Evolutionary conservation across 1,139 yeast genomes (phyloP), one percentile per base, ranked within the genome.

Genomic region (Torulaspora globosa): DNA sequence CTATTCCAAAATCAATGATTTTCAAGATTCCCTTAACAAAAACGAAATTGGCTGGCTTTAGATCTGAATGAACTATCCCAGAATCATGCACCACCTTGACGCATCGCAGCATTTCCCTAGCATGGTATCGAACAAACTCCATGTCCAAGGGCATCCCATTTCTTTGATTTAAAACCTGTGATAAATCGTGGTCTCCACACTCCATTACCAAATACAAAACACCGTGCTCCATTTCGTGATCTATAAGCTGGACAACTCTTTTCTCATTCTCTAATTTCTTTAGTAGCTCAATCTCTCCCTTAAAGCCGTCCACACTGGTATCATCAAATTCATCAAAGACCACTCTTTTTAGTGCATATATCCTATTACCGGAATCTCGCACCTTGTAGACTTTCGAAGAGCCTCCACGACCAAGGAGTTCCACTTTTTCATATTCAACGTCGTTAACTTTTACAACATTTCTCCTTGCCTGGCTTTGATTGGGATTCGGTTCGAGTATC

Each of bases 1-100:
- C 95, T 49, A 92, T 92, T 15, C 98, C 98, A 72, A 92, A 92
- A 67, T 92, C 98, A 50, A 92, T 92, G 43, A 92, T 80, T 59
- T 92, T 92, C 55, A 92, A 70, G 45, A 79, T 73, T 0, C 97
- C 97, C 56, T 80, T 78, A 9, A 92, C 96, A 58, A 90, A 80
- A 38, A 92, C 73, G 65, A 92, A 92, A 62, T 92, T 92, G 0
- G 97, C 97, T 0, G 98, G 98, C 63, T 92, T 92, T 56, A 92
- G 73, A 65, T 92, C 98, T 14, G 96, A 85, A 63, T 92, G 98
- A 31, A 92, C 96, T 52, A 92, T 83, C 21, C 85, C 97, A 24
- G 85, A 82, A 49, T 77, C 76, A 66, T 92, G 98, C 7, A 92
- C 97, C 2, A 90, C 94, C 46, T 78, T 73, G 2, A 92, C 94